Evolutionary conservation across 495 filamentous ascomycete genomes (phyloP).

Genomic region (Trichoderma orchidacearum): DNA sequence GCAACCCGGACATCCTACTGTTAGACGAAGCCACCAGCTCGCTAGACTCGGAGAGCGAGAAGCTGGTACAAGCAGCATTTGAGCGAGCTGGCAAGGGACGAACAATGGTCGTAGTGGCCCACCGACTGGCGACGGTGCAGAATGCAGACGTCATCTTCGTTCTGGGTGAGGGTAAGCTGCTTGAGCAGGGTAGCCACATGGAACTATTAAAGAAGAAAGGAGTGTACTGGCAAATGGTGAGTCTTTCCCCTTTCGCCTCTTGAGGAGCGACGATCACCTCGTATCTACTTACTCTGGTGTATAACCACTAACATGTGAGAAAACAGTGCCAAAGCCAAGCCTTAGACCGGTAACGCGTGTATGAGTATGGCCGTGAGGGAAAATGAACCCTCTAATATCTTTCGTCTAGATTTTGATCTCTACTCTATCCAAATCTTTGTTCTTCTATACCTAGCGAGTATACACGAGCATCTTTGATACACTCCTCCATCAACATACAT

Average conservation of each 20-base stretch:
- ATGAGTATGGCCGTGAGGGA: not conserved
- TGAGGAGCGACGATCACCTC: too few species aligned
- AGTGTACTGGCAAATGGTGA: constrained; percentile 31
- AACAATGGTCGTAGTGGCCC: constrained; percentile 63
- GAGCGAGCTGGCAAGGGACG: constrained; percentile 43
- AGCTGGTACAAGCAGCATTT: constrained; percentile 54
- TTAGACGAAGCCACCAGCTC: constrained; percentile 70
- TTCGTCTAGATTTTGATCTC: too few species aligned
- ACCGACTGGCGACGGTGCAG: constrained; percentile 39
- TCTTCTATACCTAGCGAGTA: too few species aligned
- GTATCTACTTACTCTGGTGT: too few species aligned
- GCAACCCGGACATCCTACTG: constrained; percentile 54
- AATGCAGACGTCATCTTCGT: constrained; percentile 42
- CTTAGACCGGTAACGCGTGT: constrained; percentile 16
- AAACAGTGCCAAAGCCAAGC: constrained; percentile 25
- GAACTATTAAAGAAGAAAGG: constrained; percentile 31
- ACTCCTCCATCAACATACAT: too few species aligned
- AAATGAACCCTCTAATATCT: too few species aligned
- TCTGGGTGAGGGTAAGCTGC: constrained; percentile 33
- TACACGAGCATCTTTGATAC: too few species aligned
- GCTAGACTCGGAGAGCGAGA: constrained; percentile 63
- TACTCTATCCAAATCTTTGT: too few species aligned
- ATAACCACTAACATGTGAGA: too few species aligned
- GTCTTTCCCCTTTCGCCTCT: not conserved
- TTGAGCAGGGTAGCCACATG: constrained; percentile 38